These are phyloP conservation scores for Kandelia obovata DNA, from an alignment of 345 rosid genomes.

Conservation along the genomic window DNA sequence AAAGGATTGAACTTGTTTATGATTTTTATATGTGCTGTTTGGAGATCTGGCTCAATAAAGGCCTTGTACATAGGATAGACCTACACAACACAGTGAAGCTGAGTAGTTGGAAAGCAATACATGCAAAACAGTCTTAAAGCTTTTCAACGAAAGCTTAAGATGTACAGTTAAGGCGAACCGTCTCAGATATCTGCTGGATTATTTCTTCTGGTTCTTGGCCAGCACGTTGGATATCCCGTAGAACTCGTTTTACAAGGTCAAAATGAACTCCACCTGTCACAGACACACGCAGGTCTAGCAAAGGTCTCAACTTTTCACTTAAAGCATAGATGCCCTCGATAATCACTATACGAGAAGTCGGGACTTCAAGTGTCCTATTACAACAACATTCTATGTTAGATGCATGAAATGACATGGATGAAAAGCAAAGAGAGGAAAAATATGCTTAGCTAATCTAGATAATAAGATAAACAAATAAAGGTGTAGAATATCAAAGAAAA, in stretches of 20 bases:
- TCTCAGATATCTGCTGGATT: conserved; percentile 97
- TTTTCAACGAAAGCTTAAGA: neutral
- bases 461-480: neutral
- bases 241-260: conserved; percentile 96
- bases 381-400: conserved; percentile 23
- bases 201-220: conserved; percentile 98
- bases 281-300: conserved; percentile 84
- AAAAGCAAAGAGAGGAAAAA: neutral
- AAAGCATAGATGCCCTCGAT: conserved; percentile 96
- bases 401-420: neutral
- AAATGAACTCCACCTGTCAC: conserved; percentile 98
- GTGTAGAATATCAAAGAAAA: neutral
- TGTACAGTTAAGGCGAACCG: conserved; percentile 42
- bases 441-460: neutral
- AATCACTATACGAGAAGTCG: conserved; percentile 86
- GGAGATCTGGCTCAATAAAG: conserved; percentile 96
- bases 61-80: conserved; percentile 99
- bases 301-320: conserved; percentile 79
- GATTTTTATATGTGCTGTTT: conserved; percentile 92
- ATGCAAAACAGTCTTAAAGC: neutral
- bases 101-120: conserved; percentile 12
- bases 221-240: conserved; percentile 96
- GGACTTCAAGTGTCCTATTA: conserved; percentile 79
- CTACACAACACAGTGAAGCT: conserved; percentile 39
- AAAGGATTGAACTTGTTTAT: conserved; percentile 94